phyloP scores from a whole-genome alignment of 805 yeast species.

The Myxozyma neotropica region DNA sequence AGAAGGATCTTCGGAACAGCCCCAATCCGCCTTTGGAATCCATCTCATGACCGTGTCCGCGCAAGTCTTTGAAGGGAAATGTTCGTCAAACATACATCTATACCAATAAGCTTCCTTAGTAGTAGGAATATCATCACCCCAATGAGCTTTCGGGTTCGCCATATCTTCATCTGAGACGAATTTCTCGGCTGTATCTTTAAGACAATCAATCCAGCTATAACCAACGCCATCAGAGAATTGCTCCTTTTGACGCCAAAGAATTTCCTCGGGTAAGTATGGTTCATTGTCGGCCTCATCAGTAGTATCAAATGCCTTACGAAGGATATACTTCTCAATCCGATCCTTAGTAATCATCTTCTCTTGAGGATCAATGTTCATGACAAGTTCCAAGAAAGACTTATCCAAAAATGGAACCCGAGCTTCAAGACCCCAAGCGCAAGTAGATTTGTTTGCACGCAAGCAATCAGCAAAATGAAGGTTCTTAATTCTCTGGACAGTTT shows the following conservation, averaged over 20 bases:
- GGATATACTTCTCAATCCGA: slow-evolving; percentile 88
- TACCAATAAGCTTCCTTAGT: slow-evolving; percentile 99
- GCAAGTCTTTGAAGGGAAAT: slow-evolving; percentile 89
- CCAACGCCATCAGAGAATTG: slow-evolving; percentile 99
- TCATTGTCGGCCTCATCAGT: slow-evolving; percentile 68
- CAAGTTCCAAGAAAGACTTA: slow-evolving; percentile 82
- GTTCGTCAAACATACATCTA: slow-evolving; percentile 92
- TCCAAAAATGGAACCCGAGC: slow-evolving; percentile 99
- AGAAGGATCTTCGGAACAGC: slow-evolving; percentile 97
- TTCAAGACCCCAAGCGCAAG: slow-evolving; percentile 99
- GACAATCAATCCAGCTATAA: slow-evolving; percentile 97
- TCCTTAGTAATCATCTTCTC: slow-evolving; percentile 86
- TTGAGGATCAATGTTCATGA: slow-evolving; percentile 92
- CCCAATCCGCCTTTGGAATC: slow-evolving; percentile 99
- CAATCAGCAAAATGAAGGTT: slow-evolving; percentile 97
- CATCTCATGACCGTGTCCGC: slow-evolving; percentile 98
- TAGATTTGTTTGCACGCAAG: slow-evolving; percentile 97
- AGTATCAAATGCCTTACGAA: slow-evolving; percentile 97
- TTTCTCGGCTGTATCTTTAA: slow-evolving; percentile 92
- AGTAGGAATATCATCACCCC: slow-evolving; percentile 94
- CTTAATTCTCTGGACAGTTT: slow-evolving; percentile 93
- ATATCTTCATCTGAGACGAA: slow-evolving; percentile 87
- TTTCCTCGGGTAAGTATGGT: slow-evolving; percentile 95
- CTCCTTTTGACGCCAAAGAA: slow-evolving; percentile 99
- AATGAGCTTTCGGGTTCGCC: slow-evolving; percentile 86